Conservation (phyloP, 2,329 filamentous ascomycete genomes). For the Stagonosporopsis cucurbitacearum region DNA sequence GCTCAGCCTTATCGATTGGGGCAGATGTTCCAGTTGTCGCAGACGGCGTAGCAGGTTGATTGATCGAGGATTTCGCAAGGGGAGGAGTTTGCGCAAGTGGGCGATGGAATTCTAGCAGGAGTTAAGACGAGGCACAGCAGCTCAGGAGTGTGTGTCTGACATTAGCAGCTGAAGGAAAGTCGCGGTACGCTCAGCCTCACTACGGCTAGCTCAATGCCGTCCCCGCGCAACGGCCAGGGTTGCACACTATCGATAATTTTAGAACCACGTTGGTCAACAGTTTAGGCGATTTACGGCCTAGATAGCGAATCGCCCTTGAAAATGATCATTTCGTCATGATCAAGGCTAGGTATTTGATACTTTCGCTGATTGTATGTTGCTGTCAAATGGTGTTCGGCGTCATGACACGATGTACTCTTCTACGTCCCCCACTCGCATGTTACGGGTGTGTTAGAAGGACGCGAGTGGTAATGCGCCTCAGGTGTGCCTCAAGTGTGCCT, state of each 20-base stretch:
- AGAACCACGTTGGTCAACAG: constrained; percentile 20
- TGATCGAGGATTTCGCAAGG: too few relatives aligned
- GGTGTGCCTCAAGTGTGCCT: constrained; percentile 9
- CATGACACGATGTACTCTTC: neutral
- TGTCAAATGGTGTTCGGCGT: neutral
- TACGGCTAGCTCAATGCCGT: constrained; percentile 15
- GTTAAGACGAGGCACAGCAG: neutral
- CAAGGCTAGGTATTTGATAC: neutral
- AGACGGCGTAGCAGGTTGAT: constrained; percentile 1
- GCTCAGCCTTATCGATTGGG: constrained; percentile 9
- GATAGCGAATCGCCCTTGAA: neutral
- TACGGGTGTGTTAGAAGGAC: constrained; percentile 10
- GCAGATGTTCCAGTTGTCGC: neutral
- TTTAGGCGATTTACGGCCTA: constrained; percentile 17
- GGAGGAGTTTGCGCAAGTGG: neutral
- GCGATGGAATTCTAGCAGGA: neutral
- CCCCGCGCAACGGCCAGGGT: constrained; percentile 17
- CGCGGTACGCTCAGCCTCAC: constrained; percentile 19
- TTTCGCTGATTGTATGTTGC: neutral
- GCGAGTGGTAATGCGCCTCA: constrained; percentile 1
- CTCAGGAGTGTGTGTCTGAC: constrained; percentile 14
- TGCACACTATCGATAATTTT: constrained; percentile 20
- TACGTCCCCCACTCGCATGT: constrained; percentile 12
- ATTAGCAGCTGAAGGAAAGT: constrained; percentile 12
- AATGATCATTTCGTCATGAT: constrained; percentile 5